Base-by-base conservation (phyloP, 768 basidiomycete genomes). In the Boletus sp. region DNA sequence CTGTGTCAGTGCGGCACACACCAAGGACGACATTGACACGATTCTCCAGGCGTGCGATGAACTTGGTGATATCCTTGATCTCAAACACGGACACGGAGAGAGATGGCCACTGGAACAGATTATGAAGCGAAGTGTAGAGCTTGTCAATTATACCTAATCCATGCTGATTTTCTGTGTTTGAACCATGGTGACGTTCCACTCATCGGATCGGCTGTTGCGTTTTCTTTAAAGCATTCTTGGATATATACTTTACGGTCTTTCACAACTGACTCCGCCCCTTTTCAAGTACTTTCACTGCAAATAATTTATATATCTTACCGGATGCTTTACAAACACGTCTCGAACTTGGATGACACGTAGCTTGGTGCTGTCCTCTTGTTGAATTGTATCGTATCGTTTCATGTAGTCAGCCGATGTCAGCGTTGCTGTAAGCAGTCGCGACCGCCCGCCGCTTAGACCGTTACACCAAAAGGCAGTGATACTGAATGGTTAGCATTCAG, bases 1-100 rank as follows among this genome's bases (percentile, higher is more conserved):
- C 80, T 98, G 97, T 69, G 80, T 98, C 15, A 93, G 90, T 55
- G 90, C 96, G 11, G 78, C 94, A 47, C 97, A 99, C 79, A 98
- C 95, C 55, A 99, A 99, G 77, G 90, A 94, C 64, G 97, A 99
- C 67, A 85, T 98, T 56, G 97, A 99, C 75, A 76, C 77, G 12
- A 75, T 98, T 30, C 78, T 99, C 47, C 76, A 81, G 42, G 95
- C 96, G 8, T 92, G 89, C 66, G 93, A 97, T 71, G 95, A 97
- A 73, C 78, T 98, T 58, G 97, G 97, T 29, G 89, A 90, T 66
- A 69, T 91, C 29, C 75, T 99, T 61, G 94, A 96, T 74, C 75
- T 98, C 73, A 98, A 97, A 76, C 88, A 94, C 69, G 87, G 86
- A 3, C 58, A 63, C 14, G 74, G 76, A 3, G 86, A 90, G 70